Evolutionary conservation across 352 stramenopile species (phyloP).

Genomic region (Elongisporangium undulatum): DNA sequence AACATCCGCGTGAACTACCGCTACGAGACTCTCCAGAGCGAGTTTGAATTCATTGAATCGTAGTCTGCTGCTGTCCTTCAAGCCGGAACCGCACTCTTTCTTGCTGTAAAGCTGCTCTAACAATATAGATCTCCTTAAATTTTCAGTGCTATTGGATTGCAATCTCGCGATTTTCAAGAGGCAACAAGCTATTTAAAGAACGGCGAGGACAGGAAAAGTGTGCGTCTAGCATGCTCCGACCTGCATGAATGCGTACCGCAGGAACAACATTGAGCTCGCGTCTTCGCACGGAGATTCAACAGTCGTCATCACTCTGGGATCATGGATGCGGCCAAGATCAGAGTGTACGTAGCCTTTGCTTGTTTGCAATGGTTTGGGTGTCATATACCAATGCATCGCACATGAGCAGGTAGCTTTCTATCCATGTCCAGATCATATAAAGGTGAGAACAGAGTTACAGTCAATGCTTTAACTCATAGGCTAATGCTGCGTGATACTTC

Average conservation of each 20-base stretch:
- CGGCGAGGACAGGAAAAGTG: not conserved
- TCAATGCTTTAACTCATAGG: not conserved
- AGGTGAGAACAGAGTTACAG: conserved; percentile 4
- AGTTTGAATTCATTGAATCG: conserved; percentile 71
- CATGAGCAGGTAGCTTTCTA: conserved; percentile 3
- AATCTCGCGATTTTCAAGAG: not conserved
- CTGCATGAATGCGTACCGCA: conserved; percentile 9
- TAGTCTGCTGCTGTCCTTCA: conserved; percentile 9
- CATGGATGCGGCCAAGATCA: not conserved
- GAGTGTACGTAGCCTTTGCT: conserved; percentile 6
- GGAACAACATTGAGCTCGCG: conserved; percentile 36
- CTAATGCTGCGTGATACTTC: not conserved
- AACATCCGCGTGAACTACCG: conserved; percentile 91
- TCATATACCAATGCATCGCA: not conserved
- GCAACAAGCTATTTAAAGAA: not conserved
- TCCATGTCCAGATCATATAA: conserved; percentile 26
- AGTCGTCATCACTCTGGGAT: conserved; percentile 19
- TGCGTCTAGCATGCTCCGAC: not conserved
- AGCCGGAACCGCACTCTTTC: too few species aligned
- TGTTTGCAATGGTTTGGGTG: not conserved
- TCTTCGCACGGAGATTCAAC: conserved; percentile 37
- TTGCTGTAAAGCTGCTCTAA: too few species aligned
- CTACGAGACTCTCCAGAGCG: conserved; percentile 73
- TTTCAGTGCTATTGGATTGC: too few species aligned
- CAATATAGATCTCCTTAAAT: too few species aligned